Percentiles rank a stretch among this genome's conserved stretches.
phyloP scores from a whole-genome alignment of 192 early-diverging fungal genomes.

The Linnemannia hyalina region DNA sequence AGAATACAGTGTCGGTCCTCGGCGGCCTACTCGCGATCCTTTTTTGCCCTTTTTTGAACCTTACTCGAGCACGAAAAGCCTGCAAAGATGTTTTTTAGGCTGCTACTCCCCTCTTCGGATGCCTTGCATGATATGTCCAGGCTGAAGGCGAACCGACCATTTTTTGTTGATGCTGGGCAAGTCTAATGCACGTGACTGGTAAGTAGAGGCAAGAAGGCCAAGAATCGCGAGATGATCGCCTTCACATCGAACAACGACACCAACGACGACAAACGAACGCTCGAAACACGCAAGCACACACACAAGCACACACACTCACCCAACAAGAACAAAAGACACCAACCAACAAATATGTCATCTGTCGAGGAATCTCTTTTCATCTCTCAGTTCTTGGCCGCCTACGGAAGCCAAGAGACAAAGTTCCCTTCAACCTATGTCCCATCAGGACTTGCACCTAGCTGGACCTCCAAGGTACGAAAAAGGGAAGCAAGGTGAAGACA shows the following conservation, averaged over 20 bases:
- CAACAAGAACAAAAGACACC: not conserved
- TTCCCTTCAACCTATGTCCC: conserved; percentile 36
- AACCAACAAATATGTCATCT: conserved; percentile 24
- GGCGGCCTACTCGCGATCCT: not conserved
- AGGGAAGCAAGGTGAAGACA: not conserved
- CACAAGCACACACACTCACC: not conserved
- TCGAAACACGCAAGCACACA: not conserved
- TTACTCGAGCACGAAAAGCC: not conserved
- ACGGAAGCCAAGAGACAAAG: conserved; percentile 26
- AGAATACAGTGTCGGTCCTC: not conserved
- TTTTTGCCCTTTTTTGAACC: not conserved
- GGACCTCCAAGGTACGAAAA: conserved; percentile 54
- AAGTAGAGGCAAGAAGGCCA: not conserved
- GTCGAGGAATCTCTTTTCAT: conserved; percentile 54
- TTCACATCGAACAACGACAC: not conserved
- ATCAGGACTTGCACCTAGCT: conserved; percentile 39
- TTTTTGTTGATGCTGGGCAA: not conserved
- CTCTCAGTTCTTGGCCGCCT: conserved; percentile 52
- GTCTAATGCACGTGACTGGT: not conserved
- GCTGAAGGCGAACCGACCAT: too few species aligned
- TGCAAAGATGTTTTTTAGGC: not conserved
- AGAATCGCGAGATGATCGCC: conserved; percentile 1
- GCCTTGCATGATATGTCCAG: too few species aligned
- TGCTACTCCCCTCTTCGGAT: not conserved
- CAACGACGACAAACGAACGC: not conserved